Base-by-base conservation (phyloP, 192 early-diverging fungal genomes). In the Coemansia sp. region DNA sequence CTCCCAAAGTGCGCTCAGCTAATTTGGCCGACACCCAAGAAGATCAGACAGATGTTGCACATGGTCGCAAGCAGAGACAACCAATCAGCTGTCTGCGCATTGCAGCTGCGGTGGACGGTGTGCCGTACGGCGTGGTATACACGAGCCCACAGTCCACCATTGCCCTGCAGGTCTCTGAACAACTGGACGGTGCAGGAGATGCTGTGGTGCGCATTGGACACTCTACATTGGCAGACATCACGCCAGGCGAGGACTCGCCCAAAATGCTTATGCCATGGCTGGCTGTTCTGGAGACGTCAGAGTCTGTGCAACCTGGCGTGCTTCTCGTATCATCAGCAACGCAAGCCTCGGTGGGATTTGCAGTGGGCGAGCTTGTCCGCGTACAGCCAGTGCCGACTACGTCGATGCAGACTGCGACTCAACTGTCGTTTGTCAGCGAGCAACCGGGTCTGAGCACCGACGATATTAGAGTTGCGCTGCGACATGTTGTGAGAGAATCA, bases 1-100 rank as follows among this genome's bases (percentile, higher is more conserved):
- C 89, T 10, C 90, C 91, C 21, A 91, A 87, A 64, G 77, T 87
- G 50, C 81, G 90, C 6, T 51, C n/a, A 14, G 41, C 57, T 23
- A 43, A 60, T 45, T 2, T 56, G 19, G 21, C 37, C 52, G 52
- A 27, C 5, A 29, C 53, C 35, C 27, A 19, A 6, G 10, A 7
- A 37, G 25, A 51, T 50, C 3, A 7, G 11, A 2, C 8, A 45
- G 41, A 45, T 52, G 60, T 61, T 26, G 14, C 57, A 19, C 74
- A 61, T 35, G n/a, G 58, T 11, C 19, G 59, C 35, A 74, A 82
- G 7, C 59, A 57, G 3, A 66, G 21, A 6, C 56, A 7, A 17
- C 51, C 21, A 35, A 56, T 59, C 25, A 61, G 53, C 49, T 75
- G 72, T 17, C 11, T 76, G 70, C 72, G 71, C 31, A 54, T 71